Evolutionary conservation across 208 protist genomes (phyloP).

Genomic region (Jaenimonas drosophilae): DNA sequence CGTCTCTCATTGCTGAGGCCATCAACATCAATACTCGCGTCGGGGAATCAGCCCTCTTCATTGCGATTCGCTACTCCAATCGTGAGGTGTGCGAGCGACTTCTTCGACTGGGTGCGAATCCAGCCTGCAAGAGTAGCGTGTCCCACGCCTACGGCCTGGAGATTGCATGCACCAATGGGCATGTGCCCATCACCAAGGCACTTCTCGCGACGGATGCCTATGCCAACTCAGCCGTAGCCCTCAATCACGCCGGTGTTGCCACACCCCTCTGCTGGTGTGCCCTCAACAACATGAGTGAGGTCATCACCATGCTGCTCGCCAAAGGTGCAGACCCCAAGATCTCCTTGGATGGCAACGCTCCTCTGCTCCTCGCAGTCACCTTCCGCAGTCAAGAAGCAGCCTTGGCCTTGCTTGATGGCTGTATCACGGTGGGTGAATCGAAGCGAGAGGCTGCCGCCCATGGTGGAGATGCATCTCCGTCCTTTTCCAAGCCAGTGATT

Average conservation of each 20-base stretch:
- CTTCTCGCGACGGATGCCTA: slow-evolving; percentile 32
- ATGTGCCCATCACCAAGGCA: slow-evolving; percentile 35
- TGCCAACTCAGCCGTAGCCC: slow-evolving; percentile 26
- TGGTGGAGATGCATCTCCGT: no score
- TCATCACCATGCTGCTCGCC: slow-evolving; percentile 42
- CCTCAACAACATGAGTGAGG: slow-evolving; percentile 50
- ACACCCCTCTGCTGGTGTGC: slow-evolving; percentile 75
- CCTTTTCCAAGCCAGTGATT: slow-evolving; percentile 21
- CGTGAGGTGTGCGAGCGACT: slow-evolving; percentile 38
- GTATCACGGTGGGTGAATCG: no score
- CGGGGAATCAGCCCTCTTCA: slow-evolving; percentile 58
- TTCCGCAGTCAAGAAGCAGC: slow-evolving; percentile 56
- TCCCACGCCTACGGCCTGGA: slow-evolving; percentile 57
- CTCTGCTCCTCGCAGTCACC: slow-evolving; percentile 57
- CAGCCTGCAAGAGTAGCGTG: slow-evolving; percentile 52
- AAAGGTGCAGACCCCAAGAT: slow-evolving; percentile 41
- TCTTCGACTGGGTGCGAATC: slow-evolving; percentile 45
- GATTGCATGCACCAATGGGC: slow-evolving; percentile 59
- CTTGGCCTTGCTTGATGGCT: slow-evolving; percentile 27
- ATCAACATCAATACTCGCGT: slow-evolving; percentile 51
- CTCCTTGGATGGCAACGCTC: slow-evolving; percentile 49
- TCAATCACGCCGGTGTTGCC: slow-evolving; percentile 68
- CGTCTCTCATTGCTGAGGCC: slow-evolving; percentile 20
- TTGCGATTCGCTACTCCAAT: slow-evolving; percentile 50
- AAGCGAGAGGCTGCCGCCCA: no score